A percentile compares a stretch with the other conserved stretches of the same genome.
Conservation (phyloP, 2,329 filamentous ascomycete genomes). For the Penicillium decumbens region DNA sequence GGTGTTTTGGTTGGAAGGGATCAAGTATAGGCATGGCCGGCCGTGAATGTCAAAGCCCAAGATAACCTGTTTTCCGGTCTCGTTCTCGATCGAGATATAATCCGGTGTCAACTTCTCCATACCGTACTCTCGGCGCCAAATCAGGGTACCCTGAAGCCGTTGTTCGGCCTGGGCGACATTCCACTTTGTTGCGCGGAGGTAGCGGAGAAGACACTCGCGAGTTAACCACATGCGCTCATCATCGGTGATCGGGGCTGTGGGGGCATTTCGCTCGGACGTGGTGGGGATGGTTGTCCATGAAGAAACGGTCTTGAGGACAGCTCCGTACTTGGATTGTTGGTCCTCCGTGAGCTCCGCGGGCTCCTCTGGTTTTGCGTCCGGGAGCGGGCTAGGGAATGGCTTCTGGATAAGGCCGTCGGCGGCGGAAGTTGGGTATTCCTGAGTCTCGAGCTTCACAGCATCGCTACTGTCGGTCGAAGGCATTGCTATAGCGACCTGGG, state of each 20-base stretch:
- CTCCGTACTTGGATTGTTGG: slow-evolving; percentile 75
- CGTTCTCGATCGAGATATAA: slow-evolving; percentile 88
- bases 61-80: slow-evolving; percentile 91
- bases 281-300: slow-evolving; percentile 67
- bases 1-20: slow-evolving; percentile 88
- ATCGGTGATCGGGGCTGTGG: slow-evolving; percentile 64
- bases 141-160: slow-evolving; percentile 73
- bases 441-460: slow-evolving; percentile 6
- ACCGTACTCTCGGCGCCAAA: slow-evolving; percentile 88
- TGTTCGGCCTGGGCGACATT: slow-evolving; percentile 67
- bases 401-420: slow-evolving; percentile 47
- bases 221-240: slow-evolving; percentile 85
- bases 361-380: slow-evolving; percentile 55
- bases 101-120: slow-evolving; percentile 69
- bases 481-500: slow-evolving; percentile 3
- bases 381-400: slow-evolving; percentile 56
- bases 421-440: slow-evolving; percentile 36
- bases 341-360: slow-evolving; percentile 64
- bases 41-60: slow-evolving; percentile 80
- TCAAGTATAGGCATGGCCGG: slow-evolving; percentile 86
- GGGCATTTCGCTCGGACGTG: slow-evolving; percentile 55
- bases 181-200: slow-evolving; percentile 93
- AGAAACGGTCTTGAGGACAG: slow-evolving; percentile 65
- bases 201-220: slow-evolving; percentile 84
- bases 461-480: slow-evolving; percentile 13